Evolutionary conservation across 2,329 filamentous ascomycete genomes (phyloP).

Genomic region (Penicillium sp.): DNA sequence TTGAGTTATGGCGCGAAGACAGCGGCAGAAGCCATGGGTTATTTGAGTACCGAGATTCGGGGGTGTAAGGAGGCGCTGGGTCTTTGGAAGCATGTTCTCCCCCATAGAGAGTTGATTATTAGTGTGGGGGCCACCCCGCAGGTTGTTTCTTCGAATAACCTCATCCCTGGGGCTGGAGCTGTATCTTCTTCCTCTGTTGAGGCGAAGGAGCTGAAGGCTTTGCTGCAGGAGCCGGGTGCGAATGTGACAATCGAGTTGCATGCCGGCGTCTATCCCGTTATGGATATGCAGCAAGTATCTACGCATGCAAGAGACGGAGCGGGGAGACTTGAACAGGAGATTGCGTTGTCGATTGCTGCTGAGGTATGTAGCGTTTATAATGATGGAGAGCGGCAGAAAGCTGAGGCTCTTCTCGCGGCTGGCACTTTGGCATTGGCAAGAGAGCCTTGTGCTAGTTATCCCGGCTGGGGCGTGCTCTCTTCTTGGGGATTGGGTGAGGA

Average conservation of each 20-base stretch:
- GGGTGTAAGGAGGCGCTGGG: conserved; percentile 39
- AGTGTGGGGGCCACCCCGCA: conserved; percentile 78
- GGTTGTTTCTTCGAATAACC: conserved; percentile 64
- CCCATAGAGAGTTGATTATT: conserved; percentile 49
- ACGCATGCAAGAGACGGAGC: conserved; percentile 59
- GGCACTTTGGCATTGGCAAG: conserved; percentile 70
- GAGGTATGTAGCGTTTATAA: conserved; percentile 71
- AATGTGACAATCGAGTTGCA: conserved; percentile 65
- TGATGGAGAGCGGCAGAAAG: conserved; percentile 51
- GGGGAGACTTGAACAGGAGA: conserved; percentile 45
- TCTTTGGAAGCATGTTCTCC: conserved; percentile 16
- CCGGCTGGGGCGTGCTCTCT: conserved; percentile 68
- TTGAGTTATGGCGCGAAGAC: conserved; percentile 64
- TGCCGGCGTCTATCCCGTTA: conserved; percentile 71
- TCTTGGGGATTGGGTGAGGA: conserved; percentile 53
- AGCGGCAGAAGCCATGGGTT: conserved; percentile 58
- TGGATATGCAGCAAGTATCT: conserved; percentile 77
- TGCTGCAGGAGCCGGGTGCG: conserved; percentile 25
- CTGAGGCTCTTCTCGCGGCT: conserved; percentile 68
- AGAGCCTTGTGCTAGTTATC: conserved; percentile 70
- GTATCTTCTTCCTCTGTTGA: conserved; percentile 33
- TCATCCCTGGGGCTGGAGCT: conserved; percentile 38
- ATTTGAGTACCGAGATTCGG: conserved; percentile 61
- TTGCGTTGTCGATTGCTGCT: conserved; percentile 68
- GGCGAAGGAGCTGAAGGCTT: conserved; percentile 25